phyloP scores from a whole-genome alignment of 805 yeast genomes.

The Saccharomycopsis selenospora region DNA sequence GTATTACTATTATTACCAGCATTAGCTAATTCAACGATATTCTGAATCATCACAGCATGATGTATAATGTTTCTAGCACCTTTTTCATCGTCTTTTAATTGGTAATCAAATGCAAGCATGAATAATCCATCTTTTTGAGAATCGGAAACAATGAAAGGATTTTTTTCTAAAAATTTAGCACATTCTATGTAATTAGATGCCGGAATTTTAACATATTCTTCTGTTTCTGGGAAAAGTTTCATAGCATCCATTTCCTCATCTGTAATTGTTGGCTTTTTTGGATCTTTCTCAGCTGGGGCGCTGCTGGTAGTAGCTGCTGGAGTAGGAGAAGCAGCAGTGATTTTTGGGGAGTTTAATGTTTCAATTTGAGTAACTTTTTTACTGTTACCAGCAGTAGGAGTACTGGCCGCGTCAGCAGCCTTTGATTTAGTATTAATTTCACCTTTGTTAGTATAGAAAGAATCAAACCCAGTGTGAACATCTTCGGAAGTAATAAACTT shows the following conservation, averaged over 20 bases:
- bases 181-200: constrained; percentile 40
- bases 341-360: constrained; percentile 27
- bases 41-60: constrained; percentile 75
- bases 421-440: constrained; percentile 28
- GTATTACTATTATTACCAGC: constrained; percentile 29
- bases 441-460: constrained; percentile 19
- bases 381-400: constrained; percentile 26
- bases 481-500: constrained; percentile 83
- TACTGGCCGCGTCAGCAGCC: constrained; percentile 43
- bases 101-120: constrained; percentile 86
- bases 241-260: constrained; percentile 38
- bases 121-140: constrained; percentile 86
- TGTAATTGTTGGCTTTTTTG: constrained; percentile 10
- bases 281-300: constrained; percentile 7
- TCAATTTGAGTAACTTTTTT: constrained; percentile 26
- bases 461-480: constrained; percentile 83
- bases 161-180: constrained; percentile 42
- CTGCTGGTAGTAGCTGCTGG: constrained; percentile 7
- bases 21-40: constrained; percentile 40
- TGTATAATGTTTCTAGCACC: constrained; percentile 62
- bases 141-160: constrained; percentile 65
- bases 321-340: constrained; percentile 14
- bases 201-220: constrained; percentile 53
- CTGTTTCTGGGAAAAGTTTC: constrained; percentile 55
- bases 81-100: constrained; percentile 51